Evolutionary conservation across 75 land plant species (phyloP), one percentile per base, ranked within the genome.

Genomic region (Ceratopteris richardii): DNA sequence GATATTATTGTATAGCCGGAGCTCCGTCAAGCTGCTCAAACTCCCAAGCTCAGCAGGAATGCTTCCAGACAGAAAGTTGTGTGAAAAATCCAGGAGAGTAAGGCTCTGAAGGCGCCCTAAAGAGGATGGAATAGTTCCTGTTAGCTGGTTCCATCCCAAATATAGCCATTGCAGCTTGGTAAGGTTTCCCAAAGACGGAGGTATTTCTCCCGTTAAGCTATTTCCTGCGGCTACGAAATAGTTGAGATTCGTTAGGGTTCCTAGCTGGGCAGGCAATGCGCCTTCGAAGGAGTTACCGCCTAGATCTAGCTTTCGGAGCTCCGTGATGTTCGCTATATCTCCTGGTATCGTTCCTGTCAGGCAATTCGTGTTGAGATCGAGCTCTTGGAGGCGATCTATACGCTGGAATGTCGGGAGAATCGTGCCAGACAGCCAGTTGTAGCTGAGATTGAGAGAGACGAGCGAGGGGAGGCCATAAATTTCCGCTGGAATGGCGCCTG

Each of bases 211-310:
- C 59, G 24, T 72, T 33, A 83, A 63, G 16, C 43, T 61, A 44
- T 83, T 83, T 36, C 13, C 7, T 7, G 10, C 11, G 53, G 42
- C 42, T 9, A 14, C 9, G 17, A 92, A 58, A 24, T 88, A 82
- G 20, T 64, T 65, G 19, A 92, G 73, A 0, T 64, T 58, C 1
- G 68, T 30, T 16, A 87, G 44, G 18, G 43, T 20, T 23, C 73
- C 44, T 22, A 80, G 75, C 11, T 69, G 52, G 1, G 57, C 16
- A 2, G 92, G 91, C 51, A 90, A 41, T 0, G 67, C 72, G 14
- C 88, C 92, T 11, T 82, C 77, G 57, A 86, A 65, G 44, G 83
- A 80, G 79, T 90, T 90, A 80, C 83, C 81, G 40, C 77, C 86
- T 14, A 85, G 36, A 25, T 85, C 88, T 23, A 81, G 72, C 1